Percentiles rank a stretch among this genome's conserved stretches.
These are phyloP conservation scores for Argentina anserina DNA, from an alignment of 306 rosid species.

Conservation along the genomic window DNA sequence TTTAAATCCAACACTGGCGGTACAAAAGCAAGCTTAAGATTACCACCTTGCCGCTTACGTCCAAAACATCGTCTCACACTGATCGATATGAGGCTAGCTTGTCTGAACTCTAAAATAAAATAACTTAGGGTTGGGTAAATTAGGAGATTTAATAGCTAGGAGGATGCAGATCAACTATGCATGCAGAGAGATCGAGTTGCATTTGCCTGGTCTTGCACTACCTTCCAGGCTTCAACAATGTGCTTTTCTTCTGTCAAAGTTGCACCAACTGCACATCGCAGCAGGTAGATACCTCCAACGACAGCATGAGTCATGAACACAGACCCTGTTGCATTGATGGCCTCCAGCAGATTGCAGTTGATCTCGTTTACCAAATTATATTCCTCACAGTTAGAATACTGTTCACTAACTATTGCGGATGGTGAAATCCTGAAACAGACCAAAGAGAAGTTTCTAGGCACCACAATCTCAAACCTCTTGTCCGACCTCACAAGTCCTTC, in stretches of 20 bases:
- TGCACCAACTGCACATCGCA: slow-evolving; percentile 45
- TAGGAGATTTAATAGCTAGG: too few relatives aligned
- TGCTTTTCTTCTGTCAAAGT: slow-evolving; percentile 45
- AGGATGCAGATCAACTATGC: too few relatives aligned
- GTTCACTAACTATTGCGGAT: background rate
- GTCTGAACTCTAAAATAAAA: too few relatives aligned
- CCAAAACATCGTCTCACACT: too few relatives aligned
- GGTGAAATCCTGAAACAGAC: slow-evolving; percentile 24
- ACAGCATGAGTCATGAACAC: slow-evolving; percentile 45
- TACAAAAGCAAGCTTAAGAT: too few relatives aligned
- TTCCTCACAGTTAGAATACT: background rate
- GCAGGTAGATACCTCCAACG: slow-evolving; percentile 29
- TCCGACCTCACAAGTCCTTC: slow-evolving; percentile 14
- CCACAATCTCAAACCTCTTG: slow-evolving; percentile 29
- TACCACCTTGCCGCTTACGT: too few relatives aligned
- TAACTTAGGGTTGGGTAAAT: too few relatives aligned
- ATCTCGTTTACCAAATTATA: slow-evolving; percentile 14
- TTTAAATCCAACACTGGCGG: too few relatives aligned
- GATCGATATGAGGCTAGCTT: too few relatives aligned
- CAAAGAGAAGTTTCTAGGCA: slow-evolving; percentile 10
- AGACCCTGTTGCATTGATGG: slow-evolving; percentile 36
- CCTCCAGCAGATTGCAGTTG: slow-evolving; percentile 34
- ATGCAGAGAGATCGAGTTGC: slow-evolving; percentile 6
- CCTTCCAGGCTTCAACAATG: slow-evolving; percentile 35
- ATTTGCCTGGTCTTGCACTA: slow-evolving; percentile 36